Evolutionary conservation across 495 filamentous ascomycete genomes (phyloP).

Genomic region (Physcia stellaris): DNA sequence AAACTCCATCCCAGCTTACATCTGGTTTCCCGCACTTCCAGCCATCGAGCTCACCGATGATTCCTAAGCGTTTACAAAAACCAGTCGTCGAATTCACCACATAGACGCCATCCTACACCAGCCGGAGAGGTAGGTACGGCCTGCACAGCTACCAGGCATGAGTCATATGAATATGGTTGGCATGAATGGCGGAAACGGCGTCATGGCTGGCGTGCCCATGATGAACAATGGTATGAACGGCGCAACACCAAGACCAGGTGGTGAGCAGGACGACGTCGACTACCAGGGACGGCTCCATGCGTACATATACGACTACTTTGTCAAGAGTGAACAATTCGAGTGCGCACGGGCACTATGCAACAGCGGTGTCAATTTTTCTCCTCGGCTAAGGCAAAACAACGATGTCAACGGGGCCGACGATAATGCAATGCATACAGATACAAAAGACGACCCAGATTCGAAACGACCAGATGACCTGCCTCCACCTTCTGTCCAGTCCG

Average conservation of each 20-base stretch:
- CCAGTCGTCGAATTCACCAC: too few species aligned
- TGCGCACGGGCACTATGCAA: conserved; percentile 60
- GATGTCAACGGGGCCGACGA: conserved; percentile 70
- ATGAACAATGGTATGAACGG: conserved; percentile 51
- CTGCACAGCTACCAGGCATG: too few species aligned
- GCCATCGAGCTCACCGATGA: too few species aligned
- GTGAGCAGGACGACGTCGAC: conserved; percentile 24
- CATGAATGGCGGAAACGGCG: conserved; percentile 50
- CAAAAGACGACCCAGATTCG: conserved; percentile 57
- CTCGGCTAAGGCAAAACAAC: conserved; percentile 44
- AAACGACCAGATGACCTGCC: conserved; percentile 74
- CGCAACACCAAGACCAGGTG: conserved; percentile 30
- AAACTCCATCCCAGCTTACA: too few species aligned
- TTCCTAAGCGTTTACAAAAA: too few species aligned
- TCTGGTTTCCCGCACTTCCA: too few species aligned
- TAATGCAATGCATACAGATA: conserved; percentile 76
- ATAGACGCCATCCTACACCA: too few species aligned
- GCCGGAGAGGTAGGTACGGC: too few species aligned
- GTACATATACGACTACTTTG: conserved; percentile 94
- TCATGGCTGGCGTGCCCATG: conserved; percentile 53
- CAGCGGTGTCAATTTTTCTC: conserved; percentile 43
- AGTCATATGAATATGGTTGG: conserved; percentile 50
- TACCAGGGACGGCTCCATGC: conserved; percentile 62
- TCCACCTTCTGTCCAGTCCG: conserved; percentile 48
- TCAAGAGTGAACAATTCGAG: conserved; percentile 67